Evolutionary conservation across 2,329 filamentous ascomycete species (phyloP), one percentile per base, ranked within the genome.

Genomic region (Annulohypoxylon truncatum): DNA sequence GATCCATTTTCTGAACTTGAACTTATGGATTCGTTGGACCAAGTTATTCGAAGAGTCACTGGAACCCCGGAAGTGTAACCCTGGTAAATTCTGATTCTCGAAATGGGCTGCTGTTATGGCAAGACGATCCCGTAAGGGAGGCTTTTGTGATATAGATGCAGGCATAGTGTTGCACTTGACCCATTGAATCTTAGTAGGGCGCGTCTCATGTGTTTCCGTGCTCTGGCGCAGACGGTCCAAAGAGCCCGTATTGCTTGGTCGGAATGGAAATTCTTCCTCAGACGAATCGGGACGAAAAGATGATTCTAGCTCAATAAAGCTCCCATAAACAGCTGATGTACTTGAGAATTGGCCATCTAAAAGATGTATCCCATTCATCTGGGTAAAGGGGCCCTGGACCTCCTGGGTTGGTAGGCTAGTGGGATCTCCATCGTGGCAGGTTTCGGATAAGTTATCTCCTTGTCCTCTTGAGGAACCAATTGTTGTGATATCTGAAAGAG

Each of bases 1-100:
- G 2, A 68, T 62, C 73, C 73, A 73, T 44, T 64, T 73, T 33
- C 53, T 63, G 20, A 74, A 26, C 26, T 67, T 71, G 53, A 72
- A 67, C 31, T 69, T 72, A 24, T 72, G 68, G 12, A 72, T 56
- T 9, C 67, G 70, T 28, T 67, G 66, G 1, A 60, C 28, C 4
- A 69, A 4, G 3, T 64, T 68, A 13, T 22, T 47, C 1, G 70
- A 62, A 12, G 72, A 63, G 4, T n/a, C 53, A n/a, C 66, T 66
- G 4, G 68, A 18, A 13, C 29, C 33, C 2, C 18, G 50, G 4
- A 35, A 61, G 15, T 55, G 60, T 7, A 54, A 38, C 18, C 35
- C 55, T 13, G 59, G 35, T 47, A 46, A 22, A n/a, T 56, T 33
- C 8, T 40, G 20, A 15, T 50, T 31, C 2, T 46, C 59, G 7